Conservation (phyloP, 1,139 yeast genomes). For the Blastobotrys persicus region DNA sequence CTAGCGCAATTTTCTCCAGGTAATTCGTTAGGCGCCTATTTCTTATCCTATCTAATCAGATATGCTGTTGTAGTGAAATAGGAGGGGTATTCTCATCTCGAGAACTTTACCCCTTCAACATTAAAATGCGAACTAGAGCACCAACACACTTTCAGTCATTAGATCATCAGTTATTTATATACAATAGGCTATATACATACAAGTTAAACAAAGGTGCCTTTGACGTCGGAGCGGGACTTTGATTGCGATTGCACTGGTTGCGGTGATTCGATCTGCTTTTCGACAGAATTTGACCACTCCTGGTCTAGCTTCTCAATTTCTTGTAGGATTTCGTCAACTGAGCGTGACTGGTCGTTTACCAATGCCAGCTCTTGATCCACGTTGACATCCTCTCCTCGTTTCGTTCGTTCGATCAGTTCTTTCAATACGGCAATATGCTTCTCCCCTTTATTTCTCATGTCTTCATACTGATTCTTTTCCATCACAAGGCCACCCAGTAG, state of each 20-base stretch:
- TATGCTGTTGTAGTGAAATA: neutral
- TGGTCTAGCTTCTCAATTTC: conserved; percentile 20
- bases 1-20: too few relatives aligned
- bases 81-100: neutral
- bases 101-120: too few relatives aligned
- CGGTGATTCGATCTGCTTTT: conserved; percentile 3
- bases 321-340: conserved; percentile 17
- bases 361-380: conserved; percentile 19
- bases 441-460: conserved; percentile 14
- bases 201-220: conserved; percentile 12
- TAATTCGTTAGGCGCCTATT: too few relatives aligned
- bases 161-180: neutral
- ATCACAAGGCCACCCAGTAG: conserved; percentile 22
- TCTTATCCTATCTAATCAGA: too few relatives aligned
- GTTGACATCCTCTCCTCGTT: conserved; percentile 20
- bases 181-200: neutral
- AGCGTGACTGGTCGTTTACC: conserved; percentile 10
- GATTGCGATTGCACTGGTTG: neutral
- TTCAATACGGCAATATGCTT: conserved; percentile 10
- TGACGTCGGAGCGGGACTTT: conserved; percentile 15
- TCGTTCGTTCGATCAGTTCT: conserved; percentile 12
- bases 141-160: neutral
- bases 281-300: conserved; percentile 14
- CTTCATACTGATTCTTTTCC: conserved; percentile 18
- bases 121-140: neutral